phyloP scores from a whole-genome alignment of 2,329 filamentous ascomycete species.

The Exophiala xenobiotica region DNA sequence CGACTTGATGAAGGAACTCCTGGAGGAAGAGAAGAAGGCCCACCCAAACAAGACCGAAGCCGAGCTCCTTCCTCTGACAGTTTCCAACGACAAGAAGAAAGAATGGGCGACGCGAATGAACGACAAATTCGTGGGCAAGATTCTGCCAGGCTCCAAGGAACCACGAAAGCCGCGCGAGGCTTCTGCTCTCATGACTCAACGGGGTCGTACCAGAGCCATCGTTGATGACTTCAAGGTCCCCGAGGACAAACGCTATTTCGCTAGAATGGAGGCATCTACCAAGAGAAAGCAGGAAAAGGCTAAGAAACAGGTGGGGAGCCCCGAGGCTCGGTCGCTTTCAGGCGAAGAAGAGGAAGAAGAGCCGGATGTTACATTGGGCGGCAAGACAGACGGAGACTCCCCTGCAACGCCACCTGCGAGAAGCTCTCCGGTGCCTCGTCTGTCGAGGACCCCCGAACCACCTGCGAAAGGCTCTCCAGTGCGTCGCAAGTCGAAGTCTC shows the following conservation, averaged over 20 bases:
- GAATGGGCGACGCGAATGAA: conserved; percentile 18
- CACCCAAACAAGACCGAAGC: background rate
- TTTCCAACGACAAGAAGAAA: conserved; percentile 6
- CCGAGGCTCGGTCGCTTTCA: no score
- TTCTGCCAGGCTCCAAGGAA: background rate
- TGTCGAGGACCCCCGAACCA: no score
- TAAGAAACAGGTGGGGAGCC: background rate
- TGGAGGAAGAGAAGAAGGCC: conserved; percentile 1
- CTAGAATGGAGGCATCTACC: background rate
- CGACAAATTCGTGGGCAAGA: conserved; percentile 15
- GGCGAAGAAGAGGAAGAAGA: no score
- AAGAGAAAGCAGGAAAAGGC: background rate
- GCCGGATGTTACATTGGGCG: no score
- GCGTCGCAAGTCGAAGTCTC: no score
- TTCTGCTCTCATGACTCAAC: conserved; percentile 14
- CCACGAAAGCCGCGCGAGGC: conserved; percentile 11
- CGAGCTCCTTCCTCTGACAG: conserved; percentile 1
- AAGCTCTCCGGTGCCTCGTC: no score
- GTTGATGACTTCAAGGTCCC: conserved; percentile 12
- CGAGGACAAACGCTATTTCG: conserved; percentile 8
- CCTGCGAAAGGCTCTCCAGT: no score
- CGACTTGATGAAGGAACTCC: conserved; percentile 5
- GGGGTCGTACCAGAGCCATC: conserved; percentile 3
- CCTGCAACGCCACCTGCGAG: no score
- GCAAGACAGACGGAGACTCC: no score